phyloP scores from a whole-genome alignment of 202 grass and related monocot species.

The Eragrostis tef region DNA sequence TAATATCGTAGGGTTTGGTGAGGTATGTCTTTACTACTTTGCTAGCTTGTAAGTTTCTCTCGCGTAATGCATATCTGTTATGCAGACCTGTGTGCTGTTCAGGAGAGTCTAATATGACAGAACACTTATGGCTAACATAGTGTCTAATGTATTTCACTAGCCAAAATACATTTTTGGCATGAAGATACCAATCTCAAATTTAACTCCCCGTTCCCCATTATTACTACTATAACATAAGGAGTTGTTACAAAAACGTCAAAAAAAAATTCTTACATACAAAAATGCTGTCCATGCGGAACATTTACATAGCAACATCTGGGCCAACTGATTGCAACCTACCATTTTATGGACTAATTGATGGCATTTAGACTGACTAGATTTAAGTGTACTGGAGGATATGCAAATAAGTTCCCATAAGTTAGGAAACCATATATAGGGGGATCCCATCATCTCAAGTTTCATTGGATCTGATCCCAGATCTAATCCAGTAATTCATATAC shows the following conservation, averaged over 20 bases:
- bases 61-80: constrained; percentile 8
- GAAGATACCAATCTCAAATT: neutral
- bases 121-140: neutral
- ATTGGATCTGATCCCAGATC: neutral
- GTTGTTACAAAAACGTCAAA: too few species aligned
- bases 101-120: constrained; percentile 15
- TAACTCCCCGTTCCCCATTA: neutral
- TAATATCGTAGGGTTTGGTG: constrained; percentile 70
- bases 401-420: neutral
- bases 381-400: neutral
- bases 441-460: constrained; percentile 12
- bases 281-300: neutral
- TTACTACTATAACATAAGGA: neutral
- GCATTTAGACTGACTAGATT: neutral
- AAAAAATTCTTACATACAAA: too few species aligned
- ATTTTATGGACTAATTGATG: neutral
- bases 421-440: neutral
- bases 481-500: neutral
- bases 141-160: neutral
- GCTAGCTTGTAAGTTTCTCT: constrained; percentile 5
- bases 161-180: neutral
- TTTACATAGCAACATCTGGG: neutral
- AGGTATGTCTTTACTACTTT: constrained; percentile 69
- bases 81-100: neutral
- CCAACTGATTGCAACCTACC: too few species aligned